These are phyloP conservation scores for Stephanodiscus minutulus DNA, from an alignment of 108 stramenopile genomes.

Conservation along the genomic window DNA sequence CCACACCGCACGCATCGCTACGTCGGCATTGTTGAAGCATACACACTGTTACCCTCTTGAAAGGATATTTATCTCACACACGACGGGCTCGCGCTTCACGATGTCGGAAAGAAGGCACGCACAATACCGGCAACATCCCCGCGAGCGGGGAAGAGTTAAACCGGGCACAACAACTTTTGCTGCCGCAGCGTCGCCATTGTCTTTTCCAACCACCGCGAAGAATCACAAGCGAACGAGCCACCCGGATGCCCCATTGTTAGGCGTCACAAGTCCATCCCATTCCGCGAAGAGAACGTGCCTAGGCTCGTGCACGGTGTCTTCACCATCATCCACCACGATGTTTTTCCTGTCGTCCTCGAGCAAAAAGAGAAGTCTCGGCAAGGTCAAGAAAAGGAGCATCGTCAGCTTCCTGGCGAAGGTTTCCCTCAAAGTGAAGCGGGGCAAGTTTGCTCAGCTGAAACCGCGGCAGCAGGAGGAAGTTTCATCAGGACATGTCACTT, in stretches of 20 bases:
- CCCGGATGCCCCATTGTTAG: conserved; percentile 1
- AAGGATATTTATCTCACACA: no score
- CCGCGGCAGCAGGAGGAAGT: neutral
- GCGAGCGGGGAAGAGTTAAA: neutral
- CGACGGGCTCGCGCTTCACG: no score
- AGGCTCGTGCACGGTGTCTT: neutral
- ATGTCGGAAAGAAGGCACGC: neutral
- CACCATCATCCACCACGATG: neutral
- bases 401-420: no score
- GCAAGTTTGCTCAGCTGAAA: neutral
- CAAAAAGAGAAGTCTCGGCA: neutral
- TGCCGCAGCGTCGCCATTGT: conserved; percentile 3
- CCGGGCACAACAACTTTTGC: neutral
- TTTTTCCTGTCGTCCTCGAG: neutral
- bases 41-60: no score
- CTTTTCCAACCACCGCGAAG: neutral
- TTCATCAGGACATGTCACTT: neutral
- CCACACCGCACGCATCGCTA: no score
- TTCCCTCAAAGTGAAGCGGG: conserved; percentile 1
- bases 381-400: conserved; percentile 2
- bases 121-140: conserved; percentile 1
- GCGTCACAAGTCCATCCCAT: neutral
- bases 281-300: neutral
- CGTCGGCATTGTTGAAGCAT: no score
- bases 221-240: conserved; percentile 7